phyloP scores from a whole-genome alignment of 345 rosid species.

The Psidium friedrichsthalianum region DNA sequence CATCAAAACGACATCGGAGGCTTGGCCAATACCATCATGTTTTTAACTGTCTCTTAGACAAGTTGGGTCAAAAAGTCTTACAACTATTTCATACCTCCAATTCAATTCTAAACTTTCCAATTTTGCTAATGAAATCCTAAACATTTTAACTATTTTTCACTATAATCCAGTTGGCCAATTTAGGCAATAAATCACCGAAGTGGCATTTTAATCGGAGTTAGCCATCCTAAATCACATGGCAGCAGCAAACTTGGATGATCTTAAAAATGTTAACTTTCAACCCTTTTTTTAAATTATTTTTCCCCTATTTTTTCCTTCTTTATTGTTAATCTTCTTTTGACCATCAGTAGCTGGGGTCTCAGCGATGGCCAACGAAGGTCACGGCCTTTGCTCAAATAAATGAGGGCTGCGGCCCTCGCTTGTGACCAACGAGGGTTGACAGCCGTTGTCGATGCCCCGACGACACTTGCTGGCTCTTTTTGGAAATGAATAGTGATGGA shows the following conservation, averaged over 20 bases:
- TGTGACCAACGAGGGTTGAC: too few relatives aligned
- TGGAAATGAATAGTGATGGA: too few relatives aligned
- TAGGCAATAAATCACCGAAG: accelerated
- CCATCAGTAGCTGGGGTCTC: not conserved
- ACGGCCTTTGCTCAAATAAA: too few relatives aligned
- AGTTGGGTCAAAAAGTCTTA: not conserved
- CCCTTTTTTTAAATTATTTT: too few relatives aligned
- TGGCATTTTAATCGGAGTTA: accelerated
- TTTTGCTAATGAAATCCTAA: not conserved
- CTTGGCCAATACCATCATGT: not conserved
- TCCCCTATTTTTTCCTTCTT: not conserved
- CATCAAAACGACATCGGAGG: not conserved
- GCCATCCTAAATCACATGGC: not conserved
- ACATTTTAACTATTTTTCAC: not conserved
- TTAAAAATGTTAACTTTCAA: not conserved
- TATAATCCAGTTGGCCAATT: accelerated
- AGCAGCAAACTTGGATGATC: accelerated
- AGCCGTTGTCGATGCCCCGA: too few relatives aligned
- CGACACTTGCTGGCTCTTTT: not conserved
- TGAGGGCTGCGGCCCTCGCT: too few relatives aligned
- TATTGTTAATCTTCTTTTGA: not conserved
- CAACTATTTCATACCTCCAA: not conserved
- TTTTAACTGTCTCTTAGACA: not conserved
- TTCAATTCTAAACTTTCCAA: not conserved
- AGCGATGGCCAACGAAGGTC: too few relatives aligned